phyloP scores from a whole-genome alignment of 495 filamentous ascomycete genomes.

The Neurospora africana region DNA sequence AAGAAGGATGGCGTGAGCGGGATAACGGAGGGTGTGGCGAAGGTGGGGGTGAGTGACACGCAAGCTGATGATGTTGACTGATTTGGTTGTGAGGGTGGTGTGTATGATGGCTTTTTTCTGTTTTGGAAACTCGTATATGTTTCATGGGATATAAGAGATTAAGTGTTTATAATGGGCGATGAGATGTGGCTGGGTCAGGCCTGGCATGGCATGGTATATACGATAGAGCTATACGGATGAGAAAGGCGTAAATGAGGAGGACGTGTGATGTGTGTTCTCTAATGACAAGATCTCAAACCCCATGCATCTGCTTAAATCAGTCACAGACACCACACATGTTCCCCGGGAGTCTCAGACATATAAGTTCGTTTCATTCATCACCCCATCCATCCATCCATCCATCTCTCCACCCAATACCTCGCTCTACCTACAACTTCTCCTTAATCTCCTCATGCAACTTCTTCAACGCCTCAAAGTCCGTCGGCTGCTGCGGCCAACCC shows the following conservation, averaged over 20 bases:
- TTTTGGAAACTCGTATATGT: background rate
- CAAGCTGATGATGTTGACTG: conserved; percentile 47
- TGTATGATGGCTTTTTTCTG: background rate
- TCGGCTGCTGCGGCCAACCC: conserved; percentile 63
- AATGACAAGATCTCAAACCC: background rate
- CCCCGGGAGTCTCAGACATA: background rate
- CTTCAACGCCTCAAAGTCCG: conserved; percentile 79
- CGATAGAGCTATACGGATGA: background rate
- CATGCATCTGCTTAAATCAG: background rate
- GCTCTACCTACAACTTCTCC: conserved; percentile 62
- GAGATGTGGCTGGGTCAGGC: background rate
- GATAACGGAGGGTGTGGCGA: conserved; percentile 19
- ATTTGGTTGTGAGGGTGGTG: background rate
- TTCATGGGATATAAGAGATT: background rate
- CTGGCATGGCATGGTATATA: background rate
- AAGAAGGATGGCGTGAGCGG: conserved; percentile 20
- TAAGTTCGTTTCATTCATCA: background rate
- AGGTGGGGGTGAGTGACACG: conserved; percentile 25
- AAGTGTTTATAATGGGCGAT: background rate
- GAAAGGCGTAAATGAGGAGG: background rate
- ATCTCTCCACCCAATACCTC: too few relatives aligned
- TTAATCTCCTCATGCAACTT: conserved; percentile 71
- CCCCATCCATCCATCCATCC: background rate
- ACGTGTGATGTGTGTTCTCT: background rate
- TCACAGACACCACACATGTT: background rate